Conservation (phyloP, 345 rosid genomes). For the Jatropha curcas region DNA sequence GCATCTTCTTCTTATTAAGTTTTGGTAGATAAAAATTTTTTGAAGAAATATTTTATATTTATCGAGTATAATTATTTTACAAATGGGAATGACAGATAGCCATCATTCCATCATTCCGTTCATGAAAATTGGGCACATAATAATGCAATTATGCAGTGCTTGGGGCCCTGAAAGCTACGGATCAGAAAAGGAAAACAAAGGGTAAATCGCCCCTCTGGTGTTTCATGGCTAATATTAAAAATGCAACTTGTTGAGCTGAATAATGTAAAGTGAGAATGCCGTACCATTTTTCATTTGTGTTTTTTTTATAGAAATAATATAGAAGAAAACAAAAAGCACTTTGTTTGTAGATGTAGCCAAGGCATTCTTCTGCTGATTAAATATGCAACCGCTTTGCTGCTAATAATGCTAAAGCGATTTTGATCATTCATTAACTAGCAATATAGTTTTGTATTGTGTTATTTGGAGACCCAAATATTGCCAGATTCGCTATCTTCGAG, state of each 20-base stretch:
- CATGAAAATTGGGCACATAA: not conserved
- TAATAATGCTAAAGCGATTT: not conserved
- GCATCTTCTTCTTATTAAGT: too few relatives aligned
- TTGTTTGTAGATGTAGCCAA: not conserved
- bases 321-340: constrained; percentile 1
- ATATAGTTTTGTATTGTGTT: not conserved
- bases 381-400: not conserved
- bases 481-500: not conserved
- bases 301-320: not conserved
- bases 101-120: not conserved
- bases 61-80: not conserved
- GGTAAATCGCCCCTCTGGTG: not conserved
- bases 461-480: too few relatives aligned
- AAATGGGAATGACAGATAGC: not conserved
- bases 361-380: not conserved
- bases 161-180: constrained; percentile 1
- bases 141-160: not conserved
- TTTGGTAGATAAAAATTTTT: too few relatives aligned
- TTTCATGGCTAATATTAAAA: constrained; percentile 7
- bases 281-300: not conserved
- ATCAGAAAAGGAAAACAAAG: not conserved
- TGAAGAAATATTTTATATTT: too few relatives aligned
- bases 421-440: too few relatives aligned
- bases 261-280: not conserved
- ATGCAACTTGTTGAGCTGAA: not conserved